Conservation (phyloP, 169 alveolate species). For the Plasmodium falciparum region DNA sequence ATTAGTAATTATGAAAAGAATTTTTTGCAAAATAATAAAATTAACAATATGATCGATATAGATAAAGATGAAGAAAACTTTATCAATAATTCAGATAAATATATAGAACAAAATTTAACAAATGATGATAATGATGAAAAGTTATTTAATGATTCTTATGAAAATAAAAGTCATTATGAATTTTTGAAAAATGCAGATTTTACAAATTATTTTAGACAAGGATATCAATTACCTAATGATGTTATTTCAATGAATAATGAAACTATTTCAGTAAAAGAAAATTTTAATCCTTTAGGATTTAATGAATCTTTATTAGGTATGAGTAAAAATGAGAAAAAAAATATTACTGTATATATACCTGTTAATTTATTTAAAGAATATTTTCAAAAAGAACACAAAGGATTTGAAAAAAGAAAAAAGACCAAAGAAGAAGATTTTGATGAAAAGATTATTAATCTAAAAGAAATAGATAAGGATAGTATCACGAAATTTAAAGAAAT, state of each 20-base stretch:
- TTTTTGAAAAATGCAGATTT: constrained; percentile 43
- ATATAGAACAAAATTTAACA: constrained; percentile 3
- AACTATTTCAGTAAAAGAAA: constrained; percentile 51
- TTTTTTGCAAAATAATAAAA: constrained; percentile 11
- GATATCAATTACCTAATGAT: constrained; percentile 51
- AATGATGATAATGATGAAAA: constrained; percentile 18
- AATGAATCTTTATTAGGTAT: constrained; percentile 69
- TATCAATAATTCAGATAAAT: constrained; percentile 33
- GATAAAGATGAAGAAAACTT: constrained; percentile 66
- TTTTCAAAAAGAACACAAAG: constrained; percentile 11
- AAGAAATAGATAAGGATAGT: constrained; percentile 50
- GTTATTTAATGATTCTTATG: constrained; percentile 37
- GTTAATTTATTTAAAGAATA: constrained; percentile 39
- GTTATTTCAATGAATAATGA: constrained; percentile 41
- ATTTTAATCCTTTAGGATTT: constrained; percentile 69
- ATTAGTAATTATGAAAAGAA: constrained; percentile 6
- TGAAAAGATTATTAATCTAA: constrained; percentile 10
- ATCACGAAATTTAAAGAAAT: constrained; percentile 60
- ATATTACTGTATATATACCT: constrained; percentile 68
- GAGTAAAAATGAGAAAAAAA: constrained; percentile 58
- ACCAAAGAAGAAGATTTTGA: not conserved
- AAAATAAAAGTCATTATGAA: constrained; percentile 5
- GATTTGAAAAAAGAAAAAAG: constrained; percentile 2
- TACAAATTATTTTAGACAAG: constrained; percentile 43
- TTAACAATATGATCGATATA: constrained; percentile 56